Percentiles rank a stretch among this genome's conserved stretches.
Conservation (phyloP, 2,329 filamentous ascomycete genomes). For the Rhexocercosporidium sp. region DNA sequence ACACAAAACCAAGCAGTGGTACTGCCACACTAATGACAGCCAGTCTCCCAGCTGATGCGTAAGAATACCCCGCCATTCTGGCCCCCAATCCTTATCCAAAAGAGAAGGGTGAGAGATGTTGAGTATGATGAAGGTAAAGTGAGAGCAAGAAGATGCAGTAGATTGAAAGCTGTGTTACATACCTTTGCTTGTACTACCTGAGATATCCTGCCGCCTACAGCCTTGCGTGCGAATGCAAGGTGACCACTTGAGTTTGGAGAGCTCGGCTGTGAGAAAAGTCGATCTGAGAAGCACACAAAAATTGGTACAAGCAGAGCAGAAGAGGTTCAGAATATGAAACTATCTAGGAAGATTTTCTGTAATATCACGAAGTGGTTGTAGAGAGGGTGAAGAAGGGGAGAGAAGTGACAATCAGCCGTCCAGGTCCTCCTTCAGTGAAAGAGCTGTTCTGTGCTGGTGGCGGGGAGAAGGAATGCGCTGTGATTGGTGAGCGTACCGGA, state of each 20-base stretch:
- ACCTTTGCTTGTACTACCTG: conserved; percentile 16
- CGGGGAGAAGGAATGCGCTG: background rate
- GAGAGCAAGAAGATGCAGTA: background rate
- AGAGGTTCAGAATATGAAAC: background rate
- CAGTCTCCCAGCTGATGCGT: conserved; percentile 10
- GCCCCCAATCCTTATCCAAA: conserved; percentile 10
- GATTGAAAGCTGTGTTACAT: background rate
- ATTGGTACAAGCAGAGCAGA: background rate
- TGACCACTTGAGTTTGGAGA: conserved; percentile 9
- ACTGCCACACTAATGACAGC: conserved; percentile 20
- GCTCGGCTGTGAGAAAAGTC: conserved; percentile 2
- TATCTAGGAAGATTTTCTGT: background rate
- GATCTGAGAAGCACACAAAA: background rate
- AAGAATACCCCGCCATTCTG: conserved; percentile 30
- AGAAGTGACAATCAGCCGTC: background rate
- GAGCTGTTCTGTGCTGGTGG: background rate
- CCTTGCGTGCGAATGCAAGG: conserved; percentile 26
- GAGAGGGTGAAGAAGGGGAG: too few relatives aligned
- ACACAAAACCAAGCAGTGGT: conserved; percentile 28
- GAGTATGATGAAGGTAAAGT: background rate
- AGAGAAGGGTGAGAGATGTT: background rate
- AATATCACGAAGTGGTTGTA: too few relatives aligned
- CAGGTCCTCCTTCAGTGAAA: background rate
- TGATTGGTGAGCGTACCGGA: conserved; percentile 16
- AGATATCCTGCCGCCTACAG: conserved; percentile 19